Conservation (phyloP, 192 early-diverging fungal species). For the Coemansia pectinata region DNA sequence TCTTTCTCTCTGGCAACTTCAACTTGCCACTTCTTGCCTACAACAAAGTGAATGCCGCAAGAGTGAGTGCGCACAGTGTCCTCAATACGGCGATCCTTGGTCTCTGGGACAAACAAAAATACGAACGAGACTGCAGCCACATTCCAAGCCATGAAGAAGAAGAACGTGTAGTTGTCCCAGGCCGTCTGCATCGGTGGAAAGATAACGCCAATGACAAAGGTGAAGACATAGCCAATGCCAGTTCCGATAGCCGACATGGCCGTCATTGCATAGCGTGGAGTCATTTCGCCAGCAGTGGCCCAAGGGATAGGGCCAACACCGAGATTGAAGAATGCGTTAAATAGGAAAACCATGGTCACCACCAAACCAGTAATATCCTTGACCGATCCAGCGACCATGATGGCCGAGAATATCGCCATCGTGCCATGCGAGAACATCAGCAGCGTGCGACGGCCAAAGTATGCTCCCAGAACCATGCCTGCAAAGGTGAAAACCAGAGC, state of each 20-base stretch:
- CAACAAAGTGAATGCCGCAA: conserved; percentile 47
- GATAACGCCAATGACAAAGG: conserved; percentile 64
- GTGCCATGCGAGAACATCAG: conserved; percentile 67
- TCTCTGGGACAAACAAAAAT: conserved; percentile 77
- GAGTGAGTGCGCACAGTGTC: conserved; percentile 58
- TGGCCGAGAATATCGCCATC: conserved; percentile 63
- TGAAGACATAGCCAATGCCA: conserved; percentile 70
- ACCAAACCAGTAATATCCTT: conserved; percentile 59
- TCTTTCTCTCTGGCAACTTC: conserved; percentile 24
- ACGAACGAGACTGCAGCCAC: conserved; percentile 67
- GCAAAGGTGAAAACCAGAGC: conserved; percentile 48
- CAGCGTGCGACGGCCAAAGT: conserved; percentile 69
- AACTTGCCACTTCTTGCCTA: conserved; percentile 53
- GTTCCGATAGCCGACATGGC: conserved; percentile 72
- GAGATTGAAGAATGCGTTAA: conserved; percentile 76
- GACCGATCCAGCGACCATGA: conserved; percentile 66
- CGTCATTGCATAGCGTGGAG: conserved; percentile 73
- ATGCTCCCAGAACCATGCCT: conserved; percentile 65
- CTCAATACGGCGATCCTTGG: conserved; percentile 75
- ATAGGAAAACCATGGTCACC: conserved; percentile 69
- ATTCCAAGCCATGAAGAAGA: conserved; percentile 72
- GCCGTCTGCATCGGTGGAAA: conserved; percentile 60
- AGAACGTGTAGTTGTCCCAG: conserved; percentile 59
- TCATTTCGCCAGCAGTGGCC: conserved; percentile 74
- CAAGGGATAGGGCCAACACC: conserved; percentile 77